phyloP scores from a whole-genome alignment of 2,329 filamentous ascomycete genomes.

The Trichothecium roseum region DNA sequence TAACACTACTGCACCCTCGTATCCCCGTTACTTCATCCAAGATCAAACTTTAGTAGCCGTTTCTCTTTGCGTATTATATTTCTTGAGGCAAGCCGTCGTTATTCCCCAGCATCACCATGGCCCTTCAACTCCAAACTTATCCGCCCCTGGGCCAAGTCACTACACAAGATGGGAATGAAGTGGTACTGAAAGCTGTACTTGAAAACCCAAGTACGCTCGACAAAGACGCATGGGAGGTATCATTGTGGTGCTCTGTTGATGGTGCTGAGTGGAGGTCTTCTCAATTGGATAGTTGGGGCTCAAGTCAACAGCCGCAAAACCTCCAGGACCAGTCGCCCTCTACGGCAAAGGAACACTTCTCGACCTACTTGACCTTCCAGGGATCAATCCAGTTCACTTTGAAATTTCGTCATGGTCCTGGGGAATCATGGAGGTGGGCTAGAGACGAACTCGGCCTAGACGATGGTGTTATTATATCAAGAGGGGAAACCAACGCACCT shows the following conservation, averaged over 20 bases:
- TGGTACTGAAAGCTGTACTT: slow-evolving; percentile 58
- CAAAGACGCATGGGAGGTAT: slow-evolving; percentile 57
- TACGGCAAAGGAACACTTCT: slow-evolving; percentile 40
- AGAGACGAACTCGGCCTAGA: slow-evolving; percentile 50
- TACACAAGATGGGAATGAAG: slow-evolving; percentile 34
- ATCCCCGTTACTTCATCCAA: no score
- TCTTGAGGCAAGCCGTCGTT: neutral
- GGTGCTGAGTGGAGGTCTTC: slow-evolving; percentile 47
- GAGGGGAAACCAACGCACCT: slow-evolving; percentile 12
- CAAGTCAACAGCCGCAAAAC: slow-evolving; percentile 29
- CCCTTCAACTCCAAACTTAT: slow-evolving; percentile 35
- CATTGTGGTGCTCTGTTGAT: slow-evolving; percentile 60
- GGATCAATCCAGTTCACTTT: slow-evolving; percentile 54
- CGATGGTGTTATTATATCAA: slow-evolving; percentile 46
- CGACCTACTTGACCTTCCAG: slow-evolving; percentile 34
- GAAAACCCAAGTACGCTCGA: slow-evolving; percentile 48
- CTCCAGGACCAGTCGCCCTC: slow-evolving; percentile 30
- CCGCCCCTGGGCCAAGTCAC: slow-evolving; percentile 72
- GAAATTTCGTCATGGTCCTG: slow-evolving; percentile 48
- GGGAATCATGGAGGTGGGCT: slow-evolving; percentile 59
- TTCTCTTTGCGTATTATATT: no score
- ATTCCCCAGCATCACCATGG: slow-evolving; percentile 16
- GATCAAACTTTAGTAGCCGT: no score
- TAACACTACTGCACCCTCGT: no score
- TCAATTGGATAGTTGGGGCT: slow-evolving; percentile 17